Base-by-base conservation (phyloP, 2,329 filamentous ascomycete species). In the Lecanicillium sp. region DNA sequence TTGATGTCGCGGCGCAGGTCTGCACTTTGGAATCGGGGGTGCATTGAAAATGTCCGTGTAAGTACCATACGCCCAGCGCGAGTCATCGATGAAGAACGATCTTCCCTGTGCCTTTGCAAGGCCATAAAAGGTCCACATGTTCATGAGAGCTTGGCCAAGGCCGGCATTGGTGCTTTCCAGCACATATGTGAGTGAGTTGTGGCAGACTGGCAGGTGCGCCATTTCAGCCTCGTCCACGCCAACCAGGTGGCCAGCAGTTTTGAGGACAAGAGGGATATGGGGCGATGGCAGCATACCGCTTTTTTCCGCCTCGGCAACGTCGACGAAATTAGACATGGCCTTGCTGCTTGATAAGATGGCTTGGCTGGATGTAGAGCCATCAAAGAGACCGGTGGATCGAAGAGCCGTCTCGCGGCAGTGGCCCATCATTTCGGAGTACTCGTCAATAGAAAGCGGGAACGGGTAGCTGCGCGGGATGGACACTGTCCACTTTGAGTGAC, bases 21-120 rank as follows among this genome's bases (percentile, higher is more conserved):
- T 70, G 56, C 87, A 94, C 17, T 65, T 59, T 2, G 81, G 79
- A 3, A 69, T 49, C 0, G 84, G 81, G 1, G 82, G 81, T 3
- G 76, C 62, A 33, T 74, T 64, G 59, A 94, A 94, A 50, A 85
- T 87, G 36, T 77, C 71, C 1, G 71, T 72, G 53, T 86, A 94
- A 37, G 72, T 69, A 9, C 87, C 87, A 50, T 92, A 92, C 2
- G 83, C 80, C 81, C 88, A 94, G 47, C 81, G 72, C 6, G 82
- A 78, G 59, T 94, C 87, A 50, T 94, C 86, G 45, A 94, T 69
- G 62, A 94, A 94, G 60, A 94, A 94, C 1, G 78, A 70, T 17
- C 87, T 71, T 12, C 75, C 76, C 55, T 94, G 84, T 43, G 79
- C 74, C 54, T 81, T 70, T 3, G 87, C 86, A 39, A 94, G 63